phyloP scores from a whole-genome alignment of 2,329 filamentous ascomycete genomes.

The Zymoseptoria brevis region DNA sequence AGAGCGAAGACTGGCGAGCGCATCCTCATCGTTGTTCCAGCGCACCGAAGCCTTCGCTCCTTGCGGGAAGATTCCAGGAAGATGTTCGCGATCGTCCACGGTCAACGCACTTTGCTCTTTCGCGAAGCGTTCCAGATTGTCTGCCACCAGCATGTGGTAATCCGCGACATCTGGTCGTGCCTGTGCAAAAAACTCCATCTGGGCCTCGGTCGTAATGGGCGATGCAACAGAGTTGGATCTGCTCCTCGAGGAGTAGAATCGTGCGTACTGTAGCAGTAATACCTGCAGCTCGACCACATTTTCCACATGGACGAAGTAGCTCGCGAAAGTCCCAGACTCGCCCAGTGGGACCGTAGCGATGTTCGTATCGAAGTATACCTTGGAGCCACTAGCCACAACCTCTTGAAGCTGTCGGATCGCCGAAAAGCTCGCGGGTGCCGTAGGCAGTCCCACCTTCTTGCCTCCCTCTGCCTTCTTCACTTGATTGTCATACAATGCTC shows the following conservation, averaged over 20 bases:
- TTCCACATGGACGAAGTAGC: conserved; percentile 49
- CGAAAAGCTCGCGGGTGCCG: conserved; percentile 10
- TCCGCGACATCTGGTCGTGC: conserved; percentile 28
- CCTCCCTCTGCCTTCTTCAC: conserved; percentile 16
- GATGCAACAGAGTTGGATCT: conserved; percentile 20
- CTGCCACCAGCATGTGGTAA: conserved; percentile 39
- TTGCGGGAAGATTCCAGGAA: conserved; percentile 23
- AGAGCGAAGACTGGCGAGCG: conserved; percentile 19
- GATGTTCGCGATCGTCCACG: conserved; percentile 33
- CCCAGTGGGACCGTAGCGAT: conserved; percentile 42
- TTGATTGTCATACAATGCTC: conserved; percentile 36
- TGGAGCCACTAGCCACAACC: conserved; percentile 33
- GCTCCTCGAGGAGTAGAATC: conserved; percentile 30
- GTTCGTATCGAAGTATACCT: conserved; percentile 44
- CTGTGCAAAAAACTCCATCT: conserved; percentile 13
- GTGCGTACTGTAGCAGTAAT: conserved; percentile 43
- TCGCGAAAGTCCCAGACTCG: conserved; percentile 37
- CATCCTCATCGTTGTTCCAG: conserved; percentile 26
- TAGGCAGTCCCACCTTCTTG: conserved; percentile 10
- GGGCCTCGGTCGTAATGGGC: conserved; percentile 16
- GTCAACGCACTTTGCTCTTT: conserved; percentile 39
- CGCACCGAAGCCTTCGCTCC: conserved; percentile 21
- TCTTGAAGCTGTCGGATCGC: conserved; percentile 32
- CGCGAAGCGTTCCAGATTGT: conserved; percentile 41
- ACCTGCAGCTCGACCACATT: conserved; percentile 48